Evolutionary conservation across 1,284 basidiomycete species (phyloP).

Genomic region (Hymenochaete sp.): DNA sequence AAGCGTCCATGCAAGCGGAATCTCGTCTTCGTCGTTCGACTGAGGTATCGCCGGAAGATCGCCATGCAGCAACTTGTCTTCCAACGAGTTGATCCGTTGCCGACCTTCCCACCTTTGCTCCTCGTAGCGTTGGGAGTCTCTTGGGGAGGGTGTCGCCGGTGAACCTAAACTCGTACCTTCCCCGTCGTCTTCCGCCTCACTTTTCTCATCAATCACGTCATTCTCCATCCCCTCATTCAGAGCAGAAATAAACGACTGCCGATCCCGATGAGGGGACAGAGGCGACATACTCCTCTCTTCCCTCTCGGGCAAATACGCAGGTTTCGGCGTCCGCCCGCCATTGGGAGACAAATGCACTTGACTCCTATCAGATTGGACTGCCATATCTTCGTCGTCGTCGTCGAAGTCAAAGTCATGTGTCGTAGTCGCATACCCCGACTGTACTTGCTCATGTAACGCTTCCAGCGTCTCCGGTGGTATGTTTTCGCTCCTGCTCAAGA

Average conservation of each 20-base stretch:
- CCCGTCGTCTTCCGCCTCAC: slow-evolving; percentile 21
- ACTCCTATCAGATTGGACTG: slow-evolving; percentile 21
- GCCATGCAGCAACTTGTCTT: slow-evolving; percentile 49
- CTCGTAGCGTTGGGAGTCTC: too few relatives aligned
- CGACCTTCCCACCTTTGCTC: too few relatives aligned
- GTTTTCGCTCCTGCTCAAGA: slow-evolving; percentile 9
- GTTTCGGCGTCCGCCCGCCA: background rate
- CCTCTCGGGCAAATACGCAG: slow-evolving; percentile 3
- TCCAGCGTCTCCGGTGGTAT: slow-evolving; percentile 12
- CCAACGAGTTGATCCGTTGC: too few relatives aligned
- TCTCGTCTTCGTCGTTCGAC: slow-evolving; percentile 29
- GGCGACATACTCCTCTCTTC: slow-evolving; percentile 5
- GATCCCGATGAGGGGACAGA: slow-evolving; percentile 1
- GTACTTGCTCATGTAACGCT: slow-evolving; percentile 16
- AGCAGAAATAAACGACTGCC: slow-evolving; percentile 9
- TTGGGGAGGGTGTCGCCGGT: too few relatives aligned
- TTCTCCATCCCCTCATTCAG: slow-evolving; percentile 1
- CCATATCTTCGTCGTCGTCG: slow-evolving; percentile 30
- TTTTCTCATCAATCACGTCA: slow-evolving; percentile 2
- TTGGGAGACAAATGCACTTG: background rate
- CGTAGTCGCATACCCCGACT: slow-evolving; percentile 10
- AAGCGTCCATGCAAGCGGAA: slow-evolving; percentile 47
- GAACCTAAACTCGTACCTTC: too few relatives aligned
- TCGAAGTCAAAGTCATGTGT: slow-evolving; percentile 15
- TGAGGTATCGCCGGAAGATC: slow-evolving; percentile 41